Evolutionary conservation across 148 eudicot species (phyloP).

Genomic region (Rhododendron griersonianum): DNA sequence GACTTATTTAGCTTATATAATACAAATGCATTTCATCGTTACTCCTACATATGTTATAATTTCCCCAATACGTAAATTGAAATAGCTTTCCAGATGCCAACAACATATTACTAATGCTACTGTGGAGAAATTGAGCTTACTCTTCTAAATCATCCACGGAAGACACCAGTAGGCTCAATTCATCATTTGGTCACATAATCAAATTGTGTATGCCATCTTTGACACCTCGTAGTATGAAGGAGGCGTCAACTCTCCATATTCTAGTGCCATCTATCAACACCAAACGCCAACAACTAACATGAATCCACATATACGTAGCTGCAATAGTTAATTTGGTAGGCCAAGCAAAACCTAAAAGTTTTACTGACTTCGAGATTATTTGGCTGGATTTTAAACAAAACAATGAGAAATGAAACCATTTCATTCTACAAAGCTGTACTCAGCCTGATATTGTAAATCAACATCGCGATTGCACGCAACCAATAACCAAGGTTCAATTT

Average conservation of each 20-base stretch:
- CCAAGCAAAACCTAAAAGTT: not conserved
- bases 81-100: not conserved
- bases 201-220: not conserved
- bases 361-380: not conserved
- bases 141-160: not conserved
- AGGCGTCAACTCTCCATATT: not conserved
- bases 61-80: not conserved
- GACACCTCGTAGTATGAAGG: not conserved
- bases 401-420: not conserved
- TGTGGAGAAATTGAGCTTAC: not conserved
- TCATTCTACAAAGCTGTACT: not conserved
- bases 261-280: not conserved
- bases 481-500: not conserved
- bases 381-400: not conserved
- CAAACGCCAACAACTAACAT: not conserved
- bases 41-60: not conserved
- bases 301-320: not conserved
- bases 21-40: not conserved
- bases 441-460: not conserved
- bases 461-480: not conserved
- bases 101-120: not conserved
- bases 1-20: not conserved
- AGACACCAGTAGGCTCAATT: not conserved
- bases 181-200: not conserved
- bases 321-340: not conserved